Percentiles rank a stretch among this genome's conserved stretches.
Conservation (phyloP, 805 yeast genomes). For the Sugiyamaella qingdaonensis region DNA sequence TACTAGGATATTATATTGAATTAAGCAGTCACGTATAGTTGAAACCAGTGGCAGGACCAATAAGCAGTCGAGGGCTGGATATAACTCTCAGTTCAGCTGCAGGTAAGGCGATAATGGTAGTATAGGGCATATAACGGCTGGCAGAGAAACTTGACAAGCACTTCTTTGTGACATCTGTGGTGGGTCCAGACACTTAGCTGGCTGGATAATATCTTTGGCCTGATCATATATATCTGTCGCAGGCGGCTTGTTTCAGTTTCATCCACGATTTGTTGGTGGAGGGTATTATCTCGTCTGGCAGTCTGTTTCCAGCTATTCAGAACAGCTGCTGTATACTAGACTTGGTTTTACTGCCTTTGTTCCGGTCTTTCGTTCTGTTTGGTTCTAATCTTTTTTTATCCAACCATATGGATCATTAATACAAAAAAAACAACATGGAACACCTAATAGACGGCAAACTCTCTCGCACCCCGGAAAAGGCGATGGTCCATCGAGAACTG, state of each 20-base stretch:
- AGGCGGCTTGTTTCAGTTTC: neutral
- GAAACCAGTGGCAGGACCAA: conserved; percentile 4
- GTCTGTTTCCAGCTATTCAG: too few species aligned
- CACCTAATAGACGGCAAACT: neutral
- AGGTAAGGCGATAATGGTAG: neutral
- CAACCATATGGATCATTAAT: too few species aligned
- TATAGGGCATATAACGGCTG: neutral
- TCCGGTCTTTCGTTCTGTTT: too few species aligned
- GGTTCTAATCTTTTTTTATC: too few species aligned
- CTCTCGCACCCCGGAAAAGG: neutral
- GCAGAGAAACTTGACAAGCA: neutral
- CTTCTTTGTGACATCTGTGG: neutral
- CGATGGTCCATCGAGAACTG: neutral
- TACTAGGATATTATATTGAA: neutral
- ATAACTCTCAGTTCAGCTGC: neutral
- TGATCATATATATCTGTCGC: neutral
- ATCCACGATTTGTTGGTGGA: too few species aligned
- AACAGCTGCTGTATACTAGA: too few species aligned
- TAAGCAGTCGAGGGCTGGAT: neutral
- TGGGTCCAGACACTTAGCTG: neutral
- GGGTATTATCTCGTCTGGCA: too few species aligned
- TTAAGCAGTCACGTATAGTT: conserved; percentile 1
- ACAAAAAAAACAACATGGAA: too few species aligned
- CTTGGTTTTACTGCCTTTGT: too few species aligned
- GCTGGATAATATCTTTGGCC: neutral